phyloP scores from a whole-genome alignment of 345 rosid genomes.

The Salix brachista region DNA sequence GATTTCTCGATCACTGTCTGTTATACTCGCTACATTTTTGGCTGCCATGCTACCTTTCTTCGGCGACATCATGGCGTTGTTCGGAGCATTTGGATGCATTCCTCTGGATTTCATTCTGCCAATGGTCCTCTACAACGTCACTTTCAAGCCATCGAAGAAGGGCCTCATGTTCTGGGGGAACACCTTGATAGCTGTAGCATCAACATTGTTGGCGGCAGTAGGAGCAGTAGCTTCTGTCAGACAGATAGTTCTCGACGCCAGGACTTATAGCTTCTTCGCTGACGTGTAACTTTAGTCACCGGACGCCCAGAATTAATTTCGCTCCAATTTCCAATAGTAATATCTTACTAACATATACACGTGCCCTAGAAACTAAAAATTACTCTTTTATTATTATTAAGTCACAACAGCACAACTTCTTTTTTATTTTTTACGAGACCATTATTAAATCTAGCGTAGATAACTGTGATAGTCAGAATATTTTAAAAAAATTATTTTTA shows the following conservation, averaged over 20 bases:
- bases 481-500: too few species aligned
- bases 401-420: too few species aligned
- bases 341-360: too few species aligned
- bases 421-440: too few species aligned
- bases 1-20: slow-evolving; percentile 12
- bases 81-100: slow-evolving; percentile 33
- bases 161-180: slow-evolving; percentile 38
- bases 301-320: too few species aligned
- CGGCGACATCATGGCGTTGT: slow-evolving; percentile 21
- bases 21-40: slow-evolving; percentile 2
- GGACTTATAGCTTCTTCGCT: slow-evolving; percentile 38
- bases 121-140: slow-evolving; percentile 38
- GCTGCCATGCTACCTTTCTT: slow-evolving; percentile 27
- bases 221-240: slow-evolving; percentile 42
- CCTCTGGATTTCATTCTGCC: slow-evolving; percentile 34
- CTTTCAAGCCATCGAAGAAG: slow-evolving; percentile 43
- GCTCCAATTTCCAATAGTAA: too few species aligned
- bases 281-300: slow-evolving; percentile 2
- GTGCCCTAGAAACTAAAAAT: too few species aligned
- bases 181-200: slow-evolving; percentile 28
- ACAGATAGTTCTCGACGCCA: slow-evolving; percentile 47
- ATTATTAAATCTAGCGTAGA: too few species aligned
- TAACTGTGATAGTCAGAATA: too few species aligned
- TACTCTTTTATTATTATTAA: too few species aligned
- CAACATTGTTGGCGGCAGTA: slow-evolving; percentile 25